Evolutionary conservation across 176 grass and related monocot genomes (phyloP).

Genomic region (Saccharum spontaneum): DNA sequence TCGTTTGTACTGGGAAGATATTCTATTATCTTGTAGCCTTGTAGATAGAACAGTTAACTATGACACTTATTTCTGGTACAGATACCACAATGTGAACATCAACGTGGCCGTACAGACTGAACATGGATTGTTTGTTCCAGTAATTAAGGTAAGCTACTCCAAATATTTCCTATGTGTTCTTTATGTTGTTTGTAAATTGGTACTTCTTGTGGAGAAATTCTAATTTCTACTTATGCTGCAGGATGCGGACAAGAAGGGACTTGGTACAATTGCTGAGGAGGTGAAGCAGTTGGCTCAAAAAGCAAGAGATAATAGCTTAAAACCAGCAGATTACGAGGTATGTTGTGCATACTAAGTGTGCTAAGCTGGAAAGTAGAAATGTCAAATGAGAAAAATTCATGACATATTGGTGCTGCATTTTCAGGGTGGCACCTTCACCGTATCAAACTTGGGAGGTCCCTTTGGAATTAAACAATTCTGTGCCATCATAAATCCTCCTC

Average conservation of each 20-base stretch:
- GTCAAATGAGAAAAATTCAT: not conserved
- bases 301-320: conserved; percentile 85
- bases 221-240: conserved; percentile 36
- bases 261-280: conserved; percentile 83
- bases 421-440: conserved; percentile 90
- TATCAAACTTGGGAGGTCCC: conserved; percentile 93
- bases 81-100: conserved; percentile 93
- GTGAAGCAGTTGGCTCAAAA: conserved; percentile 87
- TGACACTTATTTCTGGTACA: conserved; percentile 37
- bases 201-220: not conserved
- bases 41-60: conserved; percentile 9
- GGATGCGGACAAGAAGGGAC: conserved; percentile 97
- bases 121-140: conserved; percentile 94
- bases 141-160: conserved; percentile 64
- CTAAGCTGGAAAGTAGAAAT: not conserved
- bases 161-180: not conserved
- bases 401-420: conserved; percentile 31
- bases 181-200: not conserved
- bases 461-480: conserved; percentile 97
- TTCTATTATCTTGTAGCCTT: not conserved
- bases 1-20: not conserved
- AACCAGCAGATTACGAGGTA: conserved; percentile 94
- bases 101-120: conserved; percentile 97
- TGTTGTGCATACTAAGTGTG: not conserved
- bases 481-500: conserved; percentile 95